Conservation (phyloP, 306 rosid species). For the Vigna trinervia region DNA sequence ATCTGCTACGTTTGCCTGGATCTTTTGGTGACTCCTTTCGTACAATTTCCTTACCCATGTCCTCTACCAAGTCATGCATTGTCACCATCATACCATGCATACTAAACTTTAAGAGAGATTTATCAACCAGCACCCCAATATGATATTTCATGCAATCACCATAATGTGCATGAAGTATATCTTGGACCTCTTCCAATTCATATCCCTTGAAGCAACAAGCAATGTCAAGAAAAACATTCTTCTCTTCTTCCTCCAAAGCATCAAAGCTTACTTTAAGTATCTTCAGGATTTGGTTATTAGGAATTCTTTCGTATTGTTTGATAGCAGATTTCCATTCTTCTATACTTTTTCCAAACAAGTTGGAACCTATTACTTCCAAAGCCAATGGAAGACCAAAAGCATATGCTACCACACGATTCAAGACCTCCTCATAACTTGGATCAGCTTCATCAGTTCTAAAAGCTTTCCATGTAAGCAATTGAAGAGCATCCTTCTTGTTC, state of each 20-base stretch:
- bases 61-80: background rate
- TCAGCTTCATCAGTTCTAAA: background rate
- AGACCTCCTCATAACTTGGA: background rate
- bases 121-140: background rate
- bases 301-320: background rate
- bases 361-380: slow-evolving; percentile 26
- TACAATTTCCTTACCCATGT: slow-evolving; percentile 1
- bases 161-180: background rate
- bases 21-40: background rate
- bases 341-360: slow-evolving; percentile 19
- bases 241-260: slow-evolving; percentile 24
- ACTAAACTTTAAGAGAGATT: slow-evolving; percentile 2
- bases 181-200: background rate
- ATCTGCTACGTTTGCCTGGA: slow-evolving; percentile 1
- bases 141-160: slow-evolving; percentile 2
- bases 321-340: slow-evolving; percentile 9
- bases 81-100: background rate
- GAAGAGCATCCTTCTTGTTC: background rate
- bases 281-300: background rate
- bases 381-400: slow-evolving; percentile 20
- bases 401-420: background rate
- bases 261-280: slow-evolving; percentile 16
- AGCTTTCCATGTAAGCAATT: slow-evolving; percentile 1
- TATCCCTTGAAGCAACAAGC: slow-evolving; percentile 21
- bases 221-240: slow-evolving; percentile 19